phyloP scores from a whole-genome alignment of 1,139 yeast species.

The Waltiozyma sp. region DNA sequence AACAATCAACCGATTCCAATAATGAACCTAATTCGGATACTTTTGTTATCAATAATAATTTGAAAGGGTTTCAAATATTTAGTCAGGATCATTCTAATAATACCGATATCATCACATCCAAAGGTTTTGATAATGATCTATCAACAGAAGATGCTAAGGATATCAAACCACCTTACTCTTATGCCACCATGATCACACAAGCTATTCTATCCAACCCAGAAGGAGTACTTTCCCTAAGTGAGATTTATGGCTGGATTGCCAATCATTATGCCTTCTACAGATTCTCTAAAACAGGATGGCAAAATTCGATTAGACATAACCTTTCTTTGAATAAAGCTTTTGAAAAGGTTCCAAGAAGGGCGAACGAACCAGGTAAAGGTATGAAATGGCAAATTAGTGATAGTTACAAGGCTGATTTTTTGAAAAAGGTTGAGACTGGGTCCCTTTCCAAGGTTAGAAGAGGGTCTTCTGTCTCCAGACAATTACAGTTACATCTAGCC shows the following conservation, averaged over 20 bases:
- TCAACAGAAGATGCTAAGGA: conserved; percentile 87
- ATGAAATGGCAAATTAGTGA: conserved; percentile 98
- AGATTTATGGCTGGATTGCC: conserved; percentile 86
- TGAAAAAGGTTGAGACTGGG: conserved; percentile 69
- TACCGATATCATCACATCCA: background rate
- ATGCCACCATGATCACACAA: conserved; percentile 97
- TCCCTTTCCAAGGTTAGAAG: conserved; percentile 63
- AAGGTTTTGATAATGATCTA: conserved; percentile 26
- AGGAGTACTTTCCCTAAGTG: conserved; percentile 81
- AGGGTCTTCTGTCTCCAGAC: conserved; percentile 71
- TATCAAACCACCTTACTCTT: conserved; percentile 92
- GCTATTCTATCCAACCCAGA: conserved; percentile 84
- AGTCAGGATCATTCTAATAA: conserved; percentile 26
- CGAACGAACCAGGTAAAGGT: conserved; percentile 96
- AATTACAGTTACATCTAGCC: conserved; percentile 63
- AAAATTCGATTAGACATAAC: conserved; percentile 76
- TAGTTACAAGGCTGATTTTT: conserved; percentile 71
- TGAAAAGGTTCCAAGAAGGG: conserved; percentile 90
- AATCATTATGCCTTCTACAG: conserved; percentile 84
- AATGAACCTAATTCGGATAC: background rate
- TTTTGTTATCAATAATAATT: conserved; percentile 9
- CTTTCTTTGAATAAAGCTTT: conserved; percentile 74
- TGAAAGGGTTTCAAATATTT: conserved; percentile 45
- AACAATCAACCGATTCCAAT: background rate
- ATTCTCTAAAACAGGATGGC: conserved; percentile 93